A percentile compares a stretch with the other conserved stretches of the same genome.
Evolutionary conservation across 2,329 filamentous ascomycete species (phyloP).

Genomic region (Arthrobotrys conoides): DNA sequence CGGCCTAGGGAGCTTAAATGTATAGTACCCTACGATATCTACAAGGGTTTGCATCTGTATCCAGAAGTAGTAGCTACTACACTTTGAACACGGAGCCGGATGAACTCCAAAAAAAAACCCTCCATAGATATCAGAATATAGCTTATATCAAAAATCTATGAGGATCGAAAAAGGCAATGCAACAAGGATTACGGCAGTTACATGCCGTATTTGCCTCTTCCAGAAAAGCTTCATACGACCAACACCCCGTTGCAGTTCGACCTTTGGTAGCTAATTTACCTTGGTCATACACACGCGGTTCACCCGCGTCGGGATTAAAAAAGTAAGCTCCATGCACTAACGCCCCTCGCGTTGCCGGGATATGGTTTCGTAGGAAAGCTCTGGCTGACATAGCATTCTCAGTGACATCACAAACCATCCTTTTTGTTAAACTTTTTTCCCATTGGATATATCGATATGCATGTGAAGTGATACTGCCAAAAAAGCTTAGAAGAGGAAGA

Average conservation of each 20-base stretch:
- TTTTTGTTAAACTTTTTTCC: not conserved
- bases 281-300: constrained; percentile 46
- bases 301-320: constrained; percentile 42
- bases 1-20: not conserved
- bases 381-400: not conserved
- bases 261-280: not conserved
- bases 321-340: constrained; percentile 15
- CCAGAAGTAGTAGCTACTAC: not conserved
- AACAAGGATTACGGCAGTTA: not conserved
- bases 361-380: too few relatives aligned
- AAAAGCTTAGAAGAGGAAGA: constrained; percentile 10
- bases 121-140: not conserved
- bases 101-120: not conserved
- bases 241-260: too few relatives aligned
- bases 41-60: not conserved
- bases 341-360: too few relatives aligned
- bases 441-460: not conserved
- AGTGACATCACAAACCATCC: constrained; percentile 16
- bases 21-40: not conserved
- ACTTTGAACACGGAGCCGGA: constrained; percentile 1
- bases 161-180: too few relatives aligned
- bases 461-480: not conserved
- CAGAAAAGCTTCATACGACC: too few relatives aligned
- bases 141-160: not conserved
- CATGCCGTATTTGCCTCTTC: too few relatives aligned